These are phyloP conservation scores for Hypericum androsaemum DNA, from an alignment of 345 rosid genomes.

Conservation along the genomic window DNA sequence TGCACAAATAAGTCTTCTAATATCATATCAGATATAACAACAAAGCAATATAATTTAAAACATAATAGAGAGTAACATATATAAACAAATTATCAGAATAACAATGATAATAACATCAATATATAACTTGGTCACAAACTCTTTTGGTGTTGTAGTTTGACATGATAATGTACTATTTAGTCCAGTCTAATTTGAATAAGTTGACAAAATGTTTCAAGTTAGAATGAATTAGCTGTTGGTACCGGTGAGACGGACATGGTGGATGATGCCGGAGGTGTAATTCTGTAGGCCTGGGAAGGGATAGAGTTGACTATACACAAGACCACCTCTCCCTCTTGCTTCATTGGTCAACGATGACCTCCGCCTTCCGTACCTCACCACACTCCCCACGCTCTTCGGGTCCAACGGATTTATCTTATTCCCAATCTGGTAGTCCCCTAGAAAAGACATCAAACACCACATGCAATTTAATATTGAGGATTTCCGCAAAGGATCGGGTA, in stretches of 20 bases:
- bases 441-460: conserved; percentile 4
- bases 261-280: conserved; percentile 82
- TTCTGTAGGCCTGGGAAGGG: conserved; percentile 44
- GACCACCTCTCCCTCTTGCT: conserved; percentile 50
- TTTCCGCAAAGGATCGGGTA: too few species aligned
- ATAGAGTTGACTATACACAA: conserved; percentile 56
- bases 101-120: too few species aligned
- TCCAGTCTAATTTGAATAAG: too few species aligned
- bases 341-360: conserved; percentile 16
- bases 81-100: too few species aligned
- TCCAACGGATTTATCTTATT: conserved; percentile 36
- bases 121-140: too few species aligned
- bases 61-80: too few species aligned
- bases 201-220: too few species aligned
- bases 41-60: too few species aligned
- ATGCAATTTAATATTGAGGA: neutral
- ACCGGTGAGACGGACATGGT: conserved; percentile 69
- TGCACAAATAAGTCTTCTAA: too few species aligned
- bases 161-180: too few species aligned
- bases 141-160: too few species aligned
- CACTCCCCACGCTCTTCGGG: conserved; percentile 41
- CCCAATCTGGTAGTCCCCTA: conserved; percentile 56
- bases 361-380: conserved; percentile 46
- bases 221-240: conserved; percentile 2
- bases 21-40: too few species aligned